Evolutionary conservation across 2,329 filamentous ascomycete species (phyloP), one percentile per base, ranked within the genome.

Genomic region (Cytospora piceicola): DNA sequence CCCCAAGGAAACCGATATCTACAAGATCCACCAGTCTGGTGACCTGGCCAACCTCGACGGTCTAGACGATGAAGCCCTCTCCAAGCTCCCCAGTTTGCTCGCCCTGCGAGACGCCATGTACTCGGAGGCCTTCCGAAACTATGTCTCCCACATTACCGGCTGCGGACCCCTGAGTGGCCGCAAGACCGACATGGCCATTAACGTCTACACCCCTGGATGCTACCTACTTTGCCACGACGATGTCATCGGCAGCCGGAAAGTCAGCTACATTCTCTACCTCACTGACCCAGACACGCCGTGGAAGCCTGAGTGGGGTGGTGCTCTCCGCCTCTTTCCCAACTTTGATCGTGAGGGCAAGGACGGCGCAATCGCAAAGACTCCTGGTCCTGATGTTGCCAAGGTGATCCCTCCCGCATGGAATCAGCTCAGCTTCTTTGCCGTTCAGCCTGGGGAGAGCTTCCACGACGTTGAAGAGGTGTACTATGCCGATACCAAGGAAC

Each of bases 111-210:
- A 99, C 80, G 92, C 94, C 55, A 83, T 99, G 71, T 99, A 99
- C 84, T 97, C 94, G 34, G 85, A 90, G 65, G 82, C 89, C 3
- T 99, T 99, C 80, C 90, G 95, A 74, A 85, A 91, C 80, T 98
- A 96, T 78, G 87, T 98, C 64, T 92, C 93, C 34, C 83, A 87
- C 63, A 91, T 99, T 73, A 96, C 94, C 17, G 88, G 88, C 67
- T 93, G 93, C 65, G 95, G 95, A 0, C 89, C 92, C 65, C 79
- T 99, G 74, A 97, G 93, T 73, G 95, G 94, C 2, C 87, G 87
- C 77, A 99, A 98, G 83, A 98, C 95, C 22, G 95, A 99, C 78
- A 97, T 99, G 93, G 95, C 95, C 66, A 96, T 99, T 82, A 99
- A 99, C 75, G 89, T 99, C 59, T 99, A 99, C 78, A 97, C 93